phyloP scores from a whole-genome alignment of 139 green algal genomes.

The Gonium pectorale region DNA sequence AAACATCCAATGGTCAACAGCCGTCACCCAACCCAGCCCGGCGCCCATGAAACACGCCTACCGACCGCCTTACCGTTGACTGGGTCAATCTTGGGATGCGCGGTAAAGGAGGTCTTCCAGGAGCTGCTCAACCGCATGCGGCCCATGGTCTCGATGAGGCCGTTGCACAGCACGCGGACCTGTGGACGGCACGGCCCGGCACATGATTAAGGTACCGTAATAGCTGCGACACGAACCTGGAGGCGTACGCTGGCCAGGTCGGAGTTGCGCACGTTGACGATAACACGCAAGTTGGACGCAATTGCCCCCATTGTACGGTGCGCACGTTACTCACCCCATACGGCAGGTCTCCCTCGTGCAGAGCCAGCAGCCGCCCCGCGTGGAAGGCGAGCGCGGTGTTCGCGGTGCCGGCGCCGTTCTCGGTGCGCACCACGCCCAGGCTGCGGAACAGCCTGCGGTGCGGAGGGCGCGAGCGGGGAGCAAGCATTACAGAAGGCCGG shows the following conservation, averaged over 20 bases:
- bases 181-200: too few species aligned
- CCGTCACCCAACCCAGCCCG: too few species aligned
- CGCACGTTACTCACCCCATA: constrained; percentile 55
- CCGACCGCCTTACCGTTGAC: constrained; percentile 48
- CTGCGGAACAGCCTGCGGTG: too few species aligned
- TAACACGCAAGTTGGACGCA: too few species aligned
- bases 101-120: constrained; percentile 74
- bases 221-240: too few species aligned
- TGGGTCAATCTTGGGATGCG: constrained; percentile 87
- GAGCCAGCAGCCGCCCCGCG: constrained; percentile 74
- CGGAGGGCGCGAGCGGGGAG: too few species aligned
- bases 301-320: too few species aligned
- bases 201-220: too few species aligned
- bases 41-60: background rate
- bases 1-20: too few species aligned
- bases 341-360: constrained; percentile 80
- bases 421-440: background rate
- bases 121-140: constrained; percentile 46
- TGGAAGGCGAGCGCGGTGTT: constrained; percentile 85
- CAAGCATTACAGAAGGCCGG: background rate
- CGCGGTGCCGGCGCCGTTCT: constrained; percentile 42
- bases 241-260: background rate
- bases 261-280: too few species aligned
- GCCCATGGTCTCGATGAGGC: constrained; percentile 77
- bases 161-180: constrained; percentile 67